These are phyloP conservation scores for Entamoeba dispar DNA, from an alignment of 208 protist genomes.

Conservation along the genomic window DNA sequence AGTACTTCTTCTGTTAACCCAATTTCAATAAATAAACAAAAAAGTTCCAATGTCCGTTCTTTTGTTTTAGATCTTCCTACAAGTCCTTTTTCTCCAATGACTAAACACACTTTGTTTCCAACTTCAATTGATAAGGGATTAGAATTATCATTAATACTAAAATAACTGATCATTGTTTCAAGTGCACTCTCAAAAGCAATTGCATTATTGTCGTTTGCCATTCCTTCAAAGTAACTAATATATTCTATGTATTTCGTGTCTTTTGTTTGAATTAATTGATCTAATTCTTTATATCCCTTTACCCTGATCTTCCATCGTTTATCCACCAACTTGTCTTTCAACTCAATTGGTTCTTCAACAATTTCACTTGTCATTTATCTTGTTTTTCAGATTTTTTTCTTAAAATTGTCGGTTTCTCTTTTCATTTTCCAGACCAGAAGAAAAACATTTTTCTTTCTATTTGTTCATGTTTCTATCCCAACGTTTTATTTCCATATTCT, in stretches of 20 bases:
- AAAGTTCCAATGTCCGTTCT: background rate
- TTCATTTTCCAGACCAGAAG: background rate
- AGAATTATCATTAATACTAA: background rate
- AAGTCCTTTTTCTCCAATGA: background rate
- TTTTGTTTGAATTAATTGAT: background rate
- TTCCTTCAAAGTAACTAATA: background rate
- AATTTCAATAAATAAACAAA: background rate
- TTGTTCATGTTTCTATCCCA: too few species aligned
- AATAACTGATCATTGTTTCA: background rate
- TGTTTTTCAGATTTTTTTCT: background rate
- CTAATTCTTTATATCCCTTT: background rate
- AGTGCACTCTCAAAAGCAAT: background rate
- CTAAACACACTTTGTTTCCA: background rate
- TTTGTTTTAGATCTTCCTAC: background rate
- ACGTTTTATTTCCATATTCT: too few species aligned
- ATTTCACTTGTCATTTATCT: background rate
- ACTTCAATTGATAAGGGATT: background rate
- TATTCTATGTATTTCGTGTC: background rate
- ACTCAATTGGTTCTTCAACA: background rate
- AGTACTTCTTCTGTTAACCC: background rate
- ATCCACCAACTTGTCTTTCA: background rate
- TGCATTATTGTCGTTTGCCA: background rate
- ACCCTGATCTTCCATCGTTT: background rate
- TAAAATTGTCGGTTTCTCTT: background rate
- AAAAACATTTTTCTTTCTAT: too few species aligned